Evolutionary conservation across 352 stramenopile species (phyloP).

Genomic region (Phytopythium oedochilum): DNA sequence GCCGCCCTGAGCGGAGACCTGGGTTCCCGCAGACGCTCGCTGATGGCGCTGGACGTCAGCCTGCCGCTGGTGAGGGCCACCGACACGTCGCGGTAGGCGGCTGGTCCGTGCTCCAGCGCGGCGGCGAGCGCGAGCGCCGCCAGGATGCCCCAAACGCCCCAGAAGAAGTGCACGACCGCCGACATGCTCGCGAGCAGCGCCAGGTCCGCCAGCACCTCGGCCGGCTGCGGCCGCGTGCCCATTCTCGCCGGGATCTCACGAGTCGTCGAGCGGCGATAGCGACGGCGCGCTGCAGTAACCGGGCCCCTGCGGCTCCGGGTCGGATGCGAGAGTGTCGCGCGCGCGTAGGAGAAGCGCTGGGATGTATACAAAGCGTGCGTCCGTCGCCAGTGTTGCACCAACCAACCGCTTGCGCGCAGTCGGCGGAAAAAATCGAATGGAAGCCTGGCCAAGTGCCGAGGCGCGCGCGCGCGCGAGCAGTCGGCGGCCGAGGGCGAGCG

Average conservation of each 20-base stretch:
- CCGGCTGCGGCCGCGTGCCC: background rate
- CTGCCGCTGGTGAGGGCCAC: background rate
- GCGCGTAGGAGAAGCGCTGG: too few relatives aligned
- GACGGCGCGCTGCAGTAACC: too few relatives aligned
- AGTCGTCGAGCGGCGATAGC: background rate
- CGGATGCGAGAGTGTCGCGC: too few relatives aligned
- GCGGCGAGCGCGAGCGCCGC: constrained; percentile 31
- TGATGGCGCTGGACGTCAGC: background rate
- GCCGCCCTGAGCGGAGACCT: too few relatives aligned
- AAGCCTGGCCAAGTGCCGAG: too few relatives aligned
- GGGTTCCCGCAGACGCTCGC: too few relatives aligned
- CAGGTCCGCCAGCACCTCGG: constrained; percentile 50
- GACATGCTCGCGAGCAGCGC: constrained; percentile 48
- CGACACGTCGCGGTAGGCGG: background rate
- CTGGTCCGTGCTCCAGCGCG: constrained; percentile 31
- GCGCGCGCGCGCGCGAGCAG: background rate
- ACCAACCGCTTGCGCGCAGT: too few relatives aligned
- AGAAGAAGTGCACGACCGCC: constrained; percentile 61
- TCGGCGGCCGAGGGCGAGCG: background rate
- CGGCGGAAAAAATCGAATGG: too few relatives aligned
- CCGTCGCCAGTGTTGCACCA: too few relatives aligned
- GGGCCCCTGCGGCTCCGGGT: too few relatives aligned
- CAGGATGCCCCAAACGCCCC: constrained; percentile 48
- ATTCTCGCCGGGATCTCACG: background rate
- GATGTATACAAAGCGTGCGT: too few relatives aligned